Conservation (phyloP, 1,139 yeast genomes). For the Scheffersomyces stambukii region DNA sequence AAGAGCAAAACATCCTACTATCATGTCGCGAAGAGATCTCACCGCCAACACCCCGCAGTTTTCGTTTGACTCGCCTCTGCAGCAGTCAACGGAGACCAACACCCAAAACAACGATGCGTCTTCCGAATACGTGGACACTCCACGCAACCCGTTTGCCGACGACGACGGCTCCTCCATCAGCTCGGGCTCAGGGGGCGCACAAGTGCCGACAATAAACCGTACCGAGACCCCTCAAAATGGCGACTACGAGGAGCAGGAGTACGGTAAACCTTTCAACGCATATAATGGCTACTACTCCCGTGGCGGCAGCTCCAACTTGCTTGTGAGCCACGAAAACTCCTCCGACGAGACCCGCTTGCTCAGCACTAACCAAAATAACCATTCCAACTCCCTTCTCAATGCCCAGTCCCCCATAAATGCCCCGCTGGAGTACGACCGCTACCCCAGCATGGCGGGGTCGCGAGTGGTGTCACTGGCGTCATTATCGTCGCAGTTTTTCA, state of each 20-base stretch:
- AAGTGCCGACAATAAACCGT: conserved; percentile 15
- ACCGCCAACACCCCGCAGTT: conserved; percentile 25
- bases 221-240: conserved; percentile 3
- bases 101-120: conserved; percentile 13
- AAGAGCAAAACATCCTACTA: background rate
- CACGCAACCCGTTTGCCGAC: conserved; percentile 26
- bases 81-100: conserved; percentile 9
- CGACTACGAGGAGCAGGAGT: conserved; percentile 7
- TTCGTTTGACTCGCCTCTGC: background rate
- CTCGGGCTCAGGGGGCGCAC: conserved; percentile 18
- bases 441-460: conserved; percentile 50
- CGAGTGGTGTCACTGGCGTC: conserved; percentile 45
- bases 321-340: conserved; percentile 24
- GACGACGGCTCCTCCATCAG: conserved; percentile 22
- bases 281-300: conserved; percentile 43
- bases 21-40: conserved; percentile 28
- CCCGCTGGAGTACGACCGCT: conserved; percentile 59
- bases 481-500: conserved; percentile 24
- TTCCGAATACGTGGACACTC: conserved; percentile 8
- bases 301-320: conserved; percentile 40
- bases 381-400: too few species aligned
- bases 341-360: conserved; percentile 17
- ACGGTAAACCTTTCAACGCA: conserved; percentile 39
- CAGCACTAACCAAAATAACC: conserved; percentile 4
- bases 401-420: conserved; percentile 12